Conservation (phyloP, 805 yeast genomes). For the Pichia gijzeniarum region DNA sequence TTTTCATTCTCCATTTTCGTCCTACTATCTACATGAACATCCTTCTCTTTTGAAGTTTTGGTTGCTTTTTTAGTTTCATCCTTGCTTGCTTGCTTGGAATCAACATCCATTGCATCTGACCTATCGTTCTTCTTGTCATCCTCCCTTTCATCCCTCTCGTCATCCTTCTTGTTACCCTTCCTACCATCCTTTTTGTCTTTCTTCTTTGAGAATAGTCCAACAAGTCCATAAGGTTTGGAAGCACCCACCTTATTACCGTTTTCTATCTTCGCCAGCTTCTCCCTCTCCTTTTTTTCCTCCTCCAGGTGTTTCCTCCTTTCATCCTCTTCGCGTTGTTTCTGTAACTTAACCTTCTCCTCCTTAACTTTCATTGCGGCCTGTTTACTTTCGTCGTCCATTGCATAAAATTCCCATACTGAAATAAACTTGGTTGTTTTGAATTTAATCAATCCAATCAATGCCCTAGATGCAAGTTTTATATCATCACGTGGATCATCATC, state of each 20-base stretch:
- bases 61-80: not conserved
- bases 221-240: slow-evolving; percentile 28
- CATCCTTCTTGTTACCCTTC: not conserved
- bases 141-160: not conserved
- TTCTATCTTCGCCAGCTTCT: not conserved
- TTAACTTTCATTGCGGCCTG: slow-evolving; percentile 22
- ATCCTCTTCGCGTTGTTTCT: slow-evolving; percentile 18
- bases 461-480: slow-evolving; percentile 68
- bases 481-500: slow-evolving; percentile 66
- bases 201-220: slow-evolving; percentile 14
- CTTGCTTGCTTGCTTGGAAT: not conserved
- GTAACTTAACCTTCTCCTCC: slow-evolving; percentile 16
- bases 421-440: slow-evolving; percentile 48
- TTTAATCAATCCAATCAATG: slow-evolving; percentile 58
- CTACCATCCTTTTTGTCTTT: not conserved
- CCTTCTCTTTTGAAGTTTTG: too few relatives aligned
- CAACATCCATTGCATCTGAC: not conserved
- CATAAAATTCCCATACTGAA: slow-evolving; percentile 51
- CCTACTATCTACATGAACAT: too few relatives aligned
- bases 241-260: not conserved
- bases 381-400: slow-evolving; percentile 39
- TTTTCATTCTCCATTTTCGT: too few relatives aligned
- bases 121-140: not conserved
- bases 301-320: slow-evolving; percentile 13
- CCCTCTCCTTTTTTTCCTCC: slow-evolving; percentile 15